A percentile compares a stretch with the other conserved stretches of the same genome.
Conservation (phyloP, 768 basidiomycete genomes). For the Mycena indigotica region DNA sequence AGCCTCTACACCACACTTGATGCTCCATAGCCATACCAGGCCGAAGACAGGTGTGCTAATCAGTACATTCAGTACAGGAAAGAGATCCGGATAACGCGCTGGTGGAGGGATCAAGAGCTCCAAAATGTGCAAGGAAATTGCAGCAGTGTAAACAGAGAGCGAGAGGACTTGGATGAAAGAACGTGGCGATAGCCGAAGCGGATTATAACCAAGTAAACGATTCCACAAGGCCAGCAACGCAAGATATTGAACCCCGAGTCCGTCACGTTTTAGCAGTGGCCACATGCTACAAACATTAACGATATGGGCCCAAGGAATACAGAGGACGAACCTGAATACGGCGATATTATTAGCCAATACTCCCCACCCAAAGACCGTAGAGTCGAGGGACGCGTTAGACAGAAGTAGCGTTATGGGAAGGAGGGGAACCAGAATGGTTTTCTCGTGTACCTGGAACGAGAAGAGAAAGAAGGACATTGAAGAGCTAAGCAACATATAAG, state of each 20-base stretch:
- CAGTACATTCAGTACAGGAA: conserved; percentile 81
- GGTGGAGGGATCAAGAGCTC: conserved; percentile 69
- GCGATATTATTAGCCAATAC: conserved; percentile 80
- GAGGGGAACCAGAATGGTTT: conserved; percentile 84
- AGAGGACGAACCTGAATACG: conserved; percentile 72
- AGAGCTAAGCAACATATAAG: conserved; percentile 76
- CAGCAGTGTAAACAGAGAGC: conserved; percentile 58
- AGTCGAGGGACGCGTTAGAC: conserved; percentile 53
- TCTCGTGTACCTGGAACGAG: conserved; percentile 97
- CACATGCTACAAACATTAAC: conserved; percentile 70
- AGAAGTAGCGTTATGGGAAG: conserved; percentile 82
- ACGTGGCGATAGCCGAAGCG: conserved; percentile 46
- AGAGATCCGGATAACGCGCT: conserved; percentile 81
- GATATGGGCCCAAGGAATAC: conserved; percentile 1
- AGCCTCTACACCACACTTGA: conserved; percentile 77
- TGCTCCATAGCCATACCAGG: conserved; percentile 87
- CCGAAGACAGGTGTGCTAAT: conserved; percentile 80
- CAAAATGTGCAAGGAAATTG: conserved; percentile 58
- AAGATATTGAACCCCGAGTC: conserved; percentile 72
- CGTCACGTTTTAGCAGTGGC: conserved; percentile 83
- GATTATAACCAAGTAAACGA: conserved; percentile 75
- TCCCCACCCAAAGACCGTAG: conserved; percentile 69
- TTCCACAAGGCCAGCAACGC: conserved; percentile 79
- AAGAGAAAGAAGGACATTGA: conserved; percentile 95
- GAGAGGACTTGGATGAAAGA: conserved; percentile 59